Conservation (phyloP, 2,329 filamentous ascomycete species). For the Ceratocystis variospora region DNA sequence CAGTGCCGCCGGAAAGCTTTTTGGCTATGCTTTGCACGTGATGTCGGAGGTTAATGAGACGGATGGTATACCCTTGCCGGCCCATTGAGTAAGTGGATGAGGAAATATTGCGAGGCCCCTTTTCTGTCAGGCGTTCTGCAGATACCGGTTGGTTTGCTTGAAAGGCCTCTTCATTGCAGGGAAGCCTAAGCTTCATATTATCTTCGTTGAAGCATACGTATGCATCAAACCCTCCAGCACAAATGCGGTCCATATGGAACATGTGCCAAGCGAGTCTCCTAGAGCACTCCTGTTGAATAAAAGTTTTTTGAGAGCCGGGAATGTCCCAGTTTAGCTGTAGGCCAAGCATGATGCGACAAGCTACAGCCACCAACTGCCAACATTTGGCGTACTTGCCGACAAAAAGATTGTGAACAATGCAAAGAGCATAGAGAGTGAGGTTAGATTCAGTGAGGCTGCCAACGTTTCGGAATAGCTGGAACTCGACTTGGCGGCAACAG, state of each 20-base stretch:
- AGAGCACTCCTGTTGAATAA: conserved; percentile 28
- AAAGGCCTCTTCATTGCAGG: conserved; percentile 27
- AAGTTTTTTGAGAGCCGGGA: conserved; percentile 24
- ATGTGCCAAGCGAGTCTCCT: conserved; percentile 30
- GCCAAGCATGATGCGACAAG: conserved; percentile 28
- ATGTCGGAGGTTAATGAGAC: conserved; percentile 28
- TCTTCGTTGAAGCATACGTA: conserved; percentile 29
- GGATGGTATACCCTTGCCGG: conserved; percentile 27
- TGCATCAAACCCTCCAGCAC: conserved; percentile 31
- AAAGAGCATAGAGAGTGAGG: conserved; percentile 28
- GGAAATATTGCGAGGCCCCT: background rate
- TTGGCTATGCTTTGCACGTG: conserved; percentile 25
- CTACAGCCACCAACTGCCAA: conserved; percentile 30
- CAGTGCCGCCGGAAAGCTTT: conserved; percentile 17
- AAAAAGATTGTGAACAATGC: conserved; percentile 28
- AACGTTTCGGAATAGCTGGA: conserved; percentile 30
- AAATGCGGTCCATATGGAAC: conserved; percentile 28
- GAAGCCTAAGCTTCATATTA: conserved; percentile 29
- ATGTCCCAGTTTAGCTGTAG: conserved; percentile 31
- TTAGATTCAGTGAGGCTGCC: conserved; percentile 27
- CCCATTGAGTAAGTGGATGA: conserved; percentile 23
- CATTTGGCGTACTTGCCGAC: conserved; percentile 29
- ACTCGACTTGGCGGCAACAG: conserved; percentile 30
- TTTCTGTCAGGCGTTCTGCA: conserved; percentile 25
- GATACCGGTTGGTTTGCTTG: conserved; percentile 25